phyloP scores from a whole-genome alignment of 768 basidiomycete species.

The Leccinum pellstonianum region DNA sequence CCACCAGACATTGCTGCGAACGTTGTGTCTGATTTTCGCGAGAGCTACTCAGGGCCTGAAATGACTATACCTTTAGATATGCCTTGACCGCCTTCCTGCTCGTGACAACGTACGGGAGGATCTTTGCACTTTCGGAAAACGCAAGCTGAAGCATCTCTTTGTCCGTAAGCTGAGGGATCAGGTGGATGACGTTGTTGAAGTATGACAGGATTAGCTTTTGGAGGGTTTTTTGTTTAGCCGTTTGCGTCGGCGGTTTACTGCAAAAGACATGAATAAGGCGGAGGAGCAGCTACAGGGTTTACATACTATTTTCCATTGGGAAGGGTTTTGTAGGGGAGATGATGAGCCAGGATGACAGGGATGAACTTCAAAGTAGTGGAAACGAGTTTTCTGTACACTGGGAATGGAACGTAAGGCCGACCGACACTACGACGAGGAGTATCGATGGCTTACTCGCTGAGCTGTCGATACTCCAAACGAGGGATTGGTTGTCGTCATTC shows the following conservation, averaged over 20 bases:
- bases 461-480: conserved; percentile 87
- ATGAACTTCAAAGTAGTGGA: conserved; percentile 86
- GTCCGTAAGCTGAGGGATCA: conserved; percentile 76
- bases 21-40: neutral
- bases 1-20: conserved; percentile 68
- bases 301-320: conserved; percentile 84
- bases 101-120: conserved; percentile 83
- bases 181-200: conserved; percentile 81
- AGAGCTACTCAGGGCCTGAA: neutral
- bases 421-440: neutral
- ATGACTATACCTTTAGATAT: conserved; percentile 74
- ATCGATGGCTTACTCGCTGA: conserved; percentile 39
- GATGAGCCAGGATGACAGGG: conserved; percentile 83
- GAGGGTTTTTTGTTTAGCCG: conserved; percentile 75
- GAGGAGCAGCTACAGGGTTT: neutral
- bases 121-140: conserved; percentile 80
- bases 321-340: conserved; percentile 82
- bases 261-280: neutral
- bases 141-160: conserved; percentile 65
- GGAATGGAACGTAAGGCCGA: neutral
- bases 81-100: conserved; percentile 82
- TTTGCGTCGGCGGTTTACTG: conserved; percentile 85
- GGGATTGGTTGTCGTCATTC: conserved; percentile 78
- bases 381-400: conserved; percentile 95
- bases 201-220: conserved; percentile 88